A percentile compares a stretch with the other conserved stretches of the same genome.
Conservation (phyloP, 169 alveolate genomes). For the Plasmodium relictum region DNA sequence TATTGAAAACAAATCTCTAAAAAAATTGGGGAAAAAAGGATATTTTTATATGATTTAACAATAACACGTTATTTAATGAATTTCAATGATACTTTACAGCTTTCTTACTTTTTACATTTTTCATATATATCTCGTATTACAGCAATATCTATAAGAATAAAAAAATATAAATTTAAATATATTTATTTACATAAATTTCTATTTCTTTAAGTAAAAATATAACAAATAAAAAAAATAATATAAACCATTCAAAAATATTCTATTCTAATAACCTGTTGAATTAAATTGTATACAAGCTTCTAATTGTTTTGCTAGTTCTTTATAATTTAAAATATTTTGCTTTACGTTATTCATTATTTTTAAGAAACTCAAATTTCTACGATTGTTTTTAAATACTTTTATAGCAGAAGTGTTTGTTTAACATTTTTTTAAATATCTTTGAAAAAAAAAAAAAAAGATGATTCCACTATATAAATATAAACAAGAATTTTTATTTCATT, state of each 20-base stretch:
- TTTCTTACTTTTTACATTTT: slow-evolving; percentile 73
- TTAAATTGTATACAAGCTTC: slow-evolving; percentile 61
- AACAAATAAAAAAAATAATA: background rate
- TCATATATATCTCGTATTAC: slow-evolving; percentile 67
- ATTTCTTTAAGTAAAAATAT: background rate
- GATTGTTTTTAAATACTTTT: too few relatives aligned
- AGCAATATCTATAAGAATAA: slow-evolving; percentile 64
- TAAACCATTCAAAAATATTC: background rate
- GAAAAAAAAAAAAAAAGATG: background rate
- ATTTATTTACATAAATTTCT: background rate
- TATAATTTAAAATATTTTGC: slow-evolving; percentile 48
- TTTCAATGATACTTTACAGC: background rate
- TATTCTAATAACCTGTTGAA: slow-evolving; percentile 58
- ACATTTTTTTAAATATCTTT: background rate
- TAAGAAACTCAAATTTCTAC: background rate
- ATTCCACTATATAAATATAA: background rate
- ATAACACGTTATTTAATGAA: background rate
- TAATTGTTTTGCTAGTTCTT: slow-evolving; percentile 64
- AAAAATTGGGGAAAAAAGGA: background rate
- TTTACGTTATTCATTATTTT: slow-evolving; percentile 63
- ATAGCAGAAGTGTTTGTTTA: too few relatives aligned
- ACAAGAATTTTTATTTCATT: too few relatives aligned
- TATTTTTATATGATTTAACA: background rate
- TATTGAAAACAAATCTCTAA: slow-evolving; percentile 45
- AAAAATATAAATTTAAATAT: background rate